Conservation (phyloP, 345 rosid species). For the Ricinus communis region DNA sequence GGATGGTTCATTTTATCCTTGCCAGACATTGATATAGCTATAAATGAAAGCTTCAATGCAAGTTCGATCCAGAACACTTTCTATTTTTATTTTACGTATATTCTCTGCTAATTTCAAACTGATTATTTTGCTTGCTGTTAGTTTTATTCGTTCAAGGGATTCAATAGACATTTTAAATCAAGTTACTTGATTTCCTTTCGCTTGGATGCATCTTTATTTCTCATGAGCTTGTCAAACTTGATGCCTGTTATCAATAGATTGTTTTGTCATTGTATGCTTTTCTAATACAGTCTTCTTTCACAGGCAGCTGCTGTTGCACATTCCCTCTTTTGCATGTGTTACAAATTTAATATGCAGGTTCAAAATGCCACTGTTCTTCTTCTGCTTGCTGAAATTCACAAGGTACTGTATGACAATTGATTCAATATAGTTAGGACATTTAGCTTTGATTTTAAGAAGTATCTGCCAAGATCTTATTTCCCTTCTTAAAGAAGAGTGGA, state of each 20-base stretch:
- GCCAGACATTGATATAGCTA: not conserved
- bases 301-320: constrained; percentile 94
- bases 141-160: not conserved
- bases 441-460: not conserved
- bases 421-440: not conserved
- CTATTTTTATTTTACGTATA: not conserved
- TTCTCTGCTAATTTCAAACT: not conserved
- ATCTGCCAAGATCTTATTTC: not conserved
- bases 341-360: constrained; percentile 85
- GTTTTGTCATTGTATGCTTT: not conserved
- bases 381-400: constrained; percentile 93
- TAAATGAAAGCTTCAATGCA: not conserved
- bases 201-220: not conserved
- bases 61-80: not conserved
- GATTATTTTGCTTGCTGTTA: not conserved
- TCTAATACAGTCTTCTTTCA: constrained; percentile 28
- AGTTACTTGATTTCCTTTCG: not conserved
- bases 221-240: not conserved
- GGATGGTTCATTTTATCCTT: not conserved
- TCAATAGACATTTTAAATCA: not conserved
- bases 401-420: constrained; percentile 42
- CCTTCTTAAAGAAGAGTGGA: not conserved
- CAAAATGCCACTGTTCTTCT: constrained; percentile 89
- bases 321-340: constrained; percentile 84
- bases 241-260: not conserved